A percentile compares a stretch with the other conserved stretches of the same genome.
phyloP scores from a whole-genome alignment of 1,284 basidiomycete species.

The Cryptococcus hybrid region DNA sequence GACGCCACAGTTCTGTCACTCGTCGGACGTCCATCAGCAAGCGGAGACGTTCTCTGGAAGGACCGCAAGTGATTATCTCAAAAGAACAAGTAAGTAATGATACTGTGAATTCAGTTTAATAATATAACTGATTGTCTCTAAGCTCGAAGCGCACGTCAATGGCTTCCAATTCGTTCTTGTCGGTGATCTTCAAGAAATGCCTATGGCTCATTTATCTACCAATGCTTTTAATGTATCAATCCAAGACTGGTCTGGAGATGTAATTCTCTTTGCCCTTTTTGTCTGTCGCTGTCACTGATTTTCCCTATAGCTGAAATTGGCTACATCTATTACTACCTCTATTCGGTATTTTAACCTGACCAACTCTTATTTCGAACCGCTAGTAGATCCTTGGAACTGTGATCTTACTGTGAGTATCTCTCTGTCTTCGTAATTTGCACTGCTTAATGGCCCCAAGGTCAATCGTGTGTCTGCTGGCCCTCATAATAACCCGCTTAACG shows the following conservation, averaged over 20 bases:
- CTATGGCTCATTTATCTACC: constrained; percentile 83
- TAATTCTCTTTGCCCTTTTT: constrained; percentile 45
- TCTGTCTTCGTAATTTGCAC: background rate
- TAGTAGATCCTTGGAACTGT: constrained; percentile 97
- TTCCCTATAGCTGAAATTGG: constrained; percentile 66
- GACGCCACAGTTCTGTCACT: constrained; percentile 8
- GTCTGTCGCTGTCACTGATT: background rate
- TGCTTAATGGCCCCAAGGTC: constrained; percentile 14
- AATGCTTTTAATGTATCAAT: constrained; percentile 80
- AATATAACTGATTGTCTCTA: background rate
- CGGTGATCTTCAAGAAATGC: constrained; percentile 92
- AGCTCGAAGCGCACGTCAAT: constrained; percentile 75
- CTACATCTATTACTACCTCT: constrained; percentile 72
- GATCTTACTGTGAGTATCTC: constrained; percentile 60
- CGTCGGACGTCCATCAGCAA: constrained; percentile 53
- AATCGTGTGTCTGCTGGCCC: constrained; percentile 45
- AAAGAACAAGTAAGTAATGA: constrained; percentile 68
- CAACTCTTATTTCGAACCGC: constrained; percentile 99
- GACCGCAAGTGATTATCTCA: constrained; percentile 62
- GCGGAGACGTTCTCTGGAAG: constrained; percentile 49
- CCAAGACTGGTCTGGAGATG: constrained; percentile 93
- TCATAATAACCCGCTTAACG: constrained; percentile 58
- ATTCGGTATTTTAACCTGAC: constrained; percentile 97
- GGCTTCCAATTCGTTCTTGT: constrained; percentile 93
- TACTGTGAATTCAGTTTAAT: background rate